Conservation (phyloP, 306 rosid species). For the Adenanthera pavonina region DNA sequence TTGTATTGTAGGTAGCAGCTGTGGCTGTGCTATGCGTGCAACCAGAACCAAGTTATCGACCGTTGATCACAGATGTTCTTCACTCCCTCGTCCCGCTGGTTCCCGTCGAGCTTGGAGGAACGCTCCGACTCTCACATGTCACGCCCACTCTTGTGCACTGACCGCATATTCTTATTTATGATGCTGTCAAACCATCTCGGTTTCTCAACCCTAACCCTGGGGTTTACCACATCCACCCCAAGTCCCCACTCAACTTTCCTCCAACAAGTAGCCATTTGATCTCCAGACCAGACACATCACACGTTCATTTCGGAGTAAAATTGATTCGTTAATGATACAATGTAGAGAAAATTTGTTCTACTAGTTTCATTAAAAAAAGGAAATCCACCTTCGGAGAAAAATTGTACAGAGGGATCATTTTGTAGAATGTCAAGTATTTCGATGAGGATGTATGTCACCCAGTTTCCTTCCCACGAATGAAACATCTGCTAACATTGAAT, state of each 20-base stretch:
- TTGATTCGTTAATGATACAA: constrained; percentile 31
- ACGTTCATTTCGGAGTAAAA: background rate
- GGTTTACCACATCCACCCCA: too few relatives aligned
- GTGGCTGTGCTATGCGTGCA: constrained; percentile 97
- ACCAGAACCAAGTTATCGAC: constrained; percentile 93
- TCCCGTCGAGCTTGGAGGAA: constrained; percentile 86
- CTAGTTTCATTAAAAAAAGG: background rate
- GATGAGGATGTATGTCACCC: constrained; percentile 1
- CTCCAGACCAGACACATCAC: background rate
- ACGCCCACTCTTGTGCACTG: background rate
- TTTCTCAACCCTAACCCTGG: too few relatives aligned
- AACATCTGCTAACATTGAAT: background rate
- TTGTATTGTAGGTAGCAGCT: constrained; percentile 75
- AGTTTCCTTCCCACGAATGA: background rate
- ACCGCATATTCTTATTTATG: background rate
- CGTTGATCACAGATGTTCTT: constrained; percentile 82
- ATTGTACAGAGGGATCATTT: constrained; percentile 45
- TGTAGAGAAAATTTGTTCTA: constrained; percentile 45
- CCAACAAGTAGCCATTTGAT: background rate
- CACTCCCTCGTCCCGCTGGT: constrained; percentile 94
- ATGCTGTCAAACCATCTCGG: constrained; percentile 5
- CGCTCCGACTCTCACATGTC: constrained; percentile 60
- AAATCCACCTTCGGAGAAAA: background rate
- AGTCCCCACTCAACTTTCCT: background rate
- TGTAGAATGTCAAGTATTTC: constrained; percentile 5